Percentiles rank a stretch among this genome's conserved stretches.
These are phyloP conservation scores for Gossypioides kirkii DNA, from an alignment of 345 rosid species.

Conservation along the genomic window DNA sequence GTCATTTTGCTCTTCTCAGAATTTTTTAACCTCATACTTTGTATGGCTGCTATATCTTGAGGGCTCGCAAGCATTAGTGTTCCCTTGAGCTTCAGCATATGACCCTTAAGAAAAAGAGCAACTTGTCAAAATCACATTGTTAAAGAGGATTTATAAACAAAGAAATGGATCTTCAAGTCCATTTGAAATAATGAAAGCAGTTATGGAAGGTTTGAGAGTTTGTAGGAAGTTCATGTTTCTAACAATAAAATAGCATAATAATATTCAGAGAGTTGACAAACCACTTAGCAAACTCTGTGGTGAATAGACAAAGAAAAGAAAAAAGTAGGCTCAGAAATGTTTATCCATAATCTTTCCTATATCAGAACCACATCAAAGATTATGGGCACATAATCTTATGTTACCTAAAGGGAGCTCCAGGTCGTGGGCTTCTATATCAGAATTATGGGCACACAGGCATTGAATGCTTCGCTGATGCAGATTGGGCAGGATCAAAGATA, in stretches of 20 bases:
- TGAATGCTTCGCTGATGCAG: no score
- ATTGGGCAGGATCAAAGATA: no score
- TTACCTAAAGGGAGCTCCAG: no score
- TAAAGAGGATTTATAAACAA: neutral
- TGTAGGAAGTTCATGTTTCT: neutral
- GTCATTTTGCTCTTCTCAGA: constrained; percentile 93
- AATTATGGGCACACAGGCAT: no score
- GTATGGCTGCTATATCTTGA: constrained; percentile 82
- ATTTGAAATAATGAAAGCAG: neutral
- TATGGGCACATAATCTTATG: neutral
- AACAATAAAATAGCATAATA: neutral
- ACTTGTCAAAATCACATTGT: constrained; percentile 22
- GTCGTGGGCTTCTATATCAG: no score
- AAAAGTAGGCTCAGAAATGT: neutral
- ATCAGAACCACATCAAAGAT: neutral
- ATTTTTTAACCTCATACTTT: constrained; percentile 72
- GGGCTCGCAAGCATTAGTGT: constrained; percentile 91
- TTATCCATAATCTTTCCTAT: neutral
- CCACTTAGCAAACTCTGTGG: neutral
- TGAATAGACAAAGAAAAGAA: neutral
- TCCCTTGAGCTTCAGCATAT: constrained; percentile 82
- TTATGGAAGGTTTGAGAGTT: neutral
- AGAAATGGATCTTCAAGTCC: neutral
- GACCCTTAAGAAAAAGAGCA: constrained; percentile 56
- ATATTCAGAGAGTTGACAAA: neutral